Evolutionary conservation across 331 rosid genomes (phyloP), one percentile per base, ranked within the genome.

Genomic region (Quercus lobata): DNA sequence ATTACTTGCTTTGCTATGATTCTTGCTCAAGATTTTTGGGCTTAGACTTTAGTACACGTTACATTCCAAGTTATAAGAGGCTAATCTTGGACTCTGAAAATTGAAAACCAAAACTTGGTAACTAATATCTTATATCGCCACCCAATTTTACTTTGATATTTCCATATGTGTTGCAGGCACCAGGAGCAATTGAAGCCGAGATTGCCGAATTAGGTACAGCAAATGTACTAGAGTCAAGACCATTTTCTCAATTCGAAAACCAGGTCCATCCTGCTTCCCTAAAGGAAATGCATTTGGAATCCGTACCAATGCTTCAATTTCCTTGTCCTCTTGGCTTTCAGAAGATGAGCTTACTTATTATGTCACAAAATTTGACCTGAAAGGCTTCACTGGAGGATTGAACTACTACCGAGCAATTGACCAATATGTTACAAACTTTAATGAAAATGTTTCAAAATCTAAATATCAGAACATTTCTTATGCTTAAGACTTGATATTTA

Each of bases 361-460:
- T 76, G 84, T 70, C 49, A 75, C 84, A 5, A 83, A 85, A 76
- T 88, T 88, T 54, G 81, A 84, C 1, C 78, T 85, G 44, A 35
- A 83, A 1, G 84, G 89, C 34, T 76, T 88, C 81, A 69, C 85
- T 17, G 89, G 84, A 3, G 80, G 73, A 19, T 71, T 85, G 69
- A 88, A 83, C 84, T 88, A 83, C 89, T 81, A 88, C 5, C 81
- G 89, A 79, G 82, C 79, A 60, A 3, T 85, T 19, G 76, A 88
- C 80, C 19, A 19, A 86, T 88, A 85, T 69, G 53, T 75, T 22
- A 22, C 7, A 11, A n/a, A 14, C 17, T 61, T 62, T 3, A 25
- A 21, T 1, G 69, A 62, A 62, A 12, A 27, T 62, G 19, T 62
- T 65, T 10, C 8, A 37, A 7, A 60, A 49, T 14, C 44, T 6